Percentiles rank a stretch among this genome's conserved stretches.
Evolutionary conservation across 768 basidiomycete species (phyloP).

Genomic region (Phlebiopsis gigantea): DNA sequence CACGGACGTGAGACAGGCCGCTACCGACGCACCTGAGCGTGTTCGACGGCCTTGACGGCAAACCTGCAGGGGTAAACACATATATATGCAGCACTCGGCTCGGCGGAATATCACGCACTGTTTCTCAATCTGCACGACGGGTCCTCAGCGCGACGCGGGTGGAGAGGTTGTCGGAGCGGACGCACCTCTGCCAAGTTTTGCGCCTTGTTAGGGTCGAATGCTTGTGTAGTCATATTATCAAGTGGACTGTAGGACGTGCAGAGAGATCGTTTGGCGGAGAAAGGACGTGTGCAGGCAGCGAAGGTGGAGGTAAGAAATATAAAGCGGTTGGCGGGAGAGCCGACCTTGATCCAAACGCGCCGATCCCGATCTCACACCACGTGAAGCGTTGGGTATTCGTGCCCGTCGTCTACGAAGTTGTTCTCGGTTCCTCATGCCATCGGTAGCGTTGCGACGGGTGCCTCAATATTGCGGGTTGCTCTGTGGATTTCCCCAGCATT

Average conservation of each 20-base stretch:
- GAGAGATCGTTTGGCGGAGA: not conserved
- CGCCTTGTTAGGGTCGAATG: conserved; percentile 87
- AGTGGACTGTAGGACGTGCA: not conserved
- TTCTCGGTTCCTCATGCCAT: not conserved
- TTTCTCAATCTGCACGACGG: conserved; percentile 76
- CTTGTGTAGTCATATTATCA: conserved; percentile 34
- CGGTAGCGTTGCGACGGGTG: not conserved
- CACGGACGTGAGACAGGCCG: not conserved
- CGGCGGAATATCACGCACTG: conserved; percentile 57
- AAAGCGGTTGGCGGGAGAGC: not conserved
- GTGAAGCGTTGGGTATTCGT: conserved; percentile 1
- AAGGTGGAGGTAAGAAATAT: conserved; percentile 1
- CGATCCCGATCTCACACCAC: conserved; percentile 8
- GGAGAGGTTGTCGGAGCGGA: not conserved
- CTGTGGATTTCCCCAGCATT: not conserved
- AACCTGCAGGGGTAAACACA: conserved; percentile 41
- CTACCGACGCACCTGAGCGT: conserved; percentile 74
- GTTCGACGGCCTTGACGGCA: conserved; percentile 93
- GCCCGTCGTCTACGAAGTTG: not conserved
- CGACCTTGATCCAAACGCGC: conserved; percentile 10
- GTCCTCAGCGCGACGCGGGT: not conserved
- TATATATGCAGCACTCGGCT: not conserved
- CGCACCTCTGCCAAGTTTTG: conserved; percentile 86
- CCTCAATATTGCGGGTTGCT: not conserved
- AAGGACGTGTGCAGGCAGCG: conserved; percentile 2